Evolutionary conservation across 257 asterid genomes (phyloP), one percentile per base, ranked within the genome.

Genomic region (Anisodus acutangulus): DNA sequence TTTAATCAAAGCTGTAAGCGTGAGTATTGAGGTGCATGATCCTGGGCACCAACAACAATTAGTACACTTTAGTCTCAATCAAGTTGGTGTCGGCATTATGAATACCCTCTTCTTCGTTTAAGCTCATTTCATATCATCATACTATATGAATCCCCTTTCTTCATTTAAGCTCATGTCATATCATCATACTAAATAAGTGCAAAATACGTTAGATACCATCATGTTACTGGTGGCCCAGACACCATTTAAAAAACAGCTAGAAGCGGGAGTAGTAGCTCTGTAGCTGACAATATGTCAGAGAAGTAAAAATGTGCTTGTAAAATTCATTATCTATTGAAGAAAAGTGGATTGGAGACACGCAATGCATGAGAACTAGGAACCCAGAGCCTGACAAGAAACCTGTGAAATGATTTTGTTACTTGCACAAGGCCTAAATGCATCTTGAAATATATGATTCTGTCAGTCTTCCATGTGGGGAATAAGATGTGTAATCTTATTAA

Each of bases 321-420:
- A 76, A 51, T 76, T 51, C 45, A 49, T 22, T 16, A 76, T 22
- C 13, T 76, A 51, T 51, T 76, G 81, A 76, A 76, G 62, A 49
- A 16, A 76, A 49, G 8, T 22, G 62, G 63, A 76, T 51, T 51
- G 13, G 45, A 51, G 62, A 47, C 22, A 11, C 51, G n/a, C 6
- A 51, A 51, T 45, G 7, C 81, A 22, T 49, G 45, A 51, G 80
- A 47, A 22, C 41, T 74, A 53, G 81, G 63, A 76, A 76, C 22
- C 63, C 45, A 76, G 47, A 26, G 45, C 63, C 22, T 22, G 47
- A 49, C 60, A 51, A 76, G 81, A 53, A 53, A 76, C 26, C 12
- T 51, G 63, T 76, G 63, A 49, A 76, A 51, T 76, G 63, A 53
- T 26, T 6, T 74, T 12, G 49, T 11, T 11, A 51, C 47, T 22